phyloP scores from a whole-genome alignment of 2,329 filamentous ascomycete species.

The Fusarium buharicum region DNA sequence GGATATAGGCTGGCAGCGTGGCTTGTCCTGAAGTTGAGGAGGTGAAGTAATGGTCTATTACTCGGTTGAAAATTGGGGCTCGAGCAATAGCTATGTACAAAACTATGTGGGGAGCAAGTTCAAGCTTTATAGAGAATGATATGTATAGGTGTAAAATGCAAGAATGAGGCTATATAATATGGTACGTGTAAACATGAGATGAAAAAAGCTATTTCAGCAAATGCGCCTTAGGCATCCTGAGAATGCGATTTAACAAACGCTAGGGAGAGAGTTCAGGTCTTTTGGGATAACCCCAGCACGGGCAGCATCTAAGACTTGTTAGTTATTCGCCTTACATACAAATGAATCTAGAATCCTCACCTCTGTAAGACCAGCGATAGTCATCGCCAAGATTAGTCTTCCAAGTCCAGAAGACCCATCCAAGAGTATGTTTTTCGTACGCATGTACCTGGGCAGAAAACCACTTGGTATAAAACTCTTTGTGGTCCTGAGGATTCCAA shows the following conservation, averaged over 20 bases:
- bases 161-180: too few species aligned
- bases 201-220: too few species aligned
- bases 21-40: constrained; percentile 61
- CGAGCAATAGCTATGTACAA: background rate
- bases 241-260: constrained; percentile 25
- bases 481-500: constrained; percentile 37
- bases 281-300: constrained; percentile 40
- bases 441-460: constrained; percentile 42
- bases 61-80: background rate
- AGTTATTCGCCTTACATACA: background rate
- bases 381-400: constrained; percentile 40
- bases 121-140: background rate
- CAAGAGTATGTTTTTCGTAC: constrained; percentile 38
- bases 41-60: constrained; percentile 12
- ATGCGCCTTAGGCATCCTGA: background rate
- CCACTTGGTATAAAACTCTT: constrained; percentile 43
- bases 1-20: constrained; percentile 68
- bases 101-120: background rate
- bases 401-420: constrained; percentile 45
- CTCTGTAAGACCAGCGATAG: constrained; percentile 44
- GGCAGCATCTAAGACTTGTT: constrained; percentile 29
- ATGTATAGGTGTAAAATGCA: background rate
- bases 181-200: too few species aligned
- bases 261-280: constrained; percentile 27
- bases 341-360: constrained; percentile 12